Percentiles rank a stretch among this genome's conserved stretches.
These are phyloP conservation scores for Botrytis tulipae DNA, from an alignment of 2,329 filamentous ascomycete species.

Conservation along the genomic window DNA sequence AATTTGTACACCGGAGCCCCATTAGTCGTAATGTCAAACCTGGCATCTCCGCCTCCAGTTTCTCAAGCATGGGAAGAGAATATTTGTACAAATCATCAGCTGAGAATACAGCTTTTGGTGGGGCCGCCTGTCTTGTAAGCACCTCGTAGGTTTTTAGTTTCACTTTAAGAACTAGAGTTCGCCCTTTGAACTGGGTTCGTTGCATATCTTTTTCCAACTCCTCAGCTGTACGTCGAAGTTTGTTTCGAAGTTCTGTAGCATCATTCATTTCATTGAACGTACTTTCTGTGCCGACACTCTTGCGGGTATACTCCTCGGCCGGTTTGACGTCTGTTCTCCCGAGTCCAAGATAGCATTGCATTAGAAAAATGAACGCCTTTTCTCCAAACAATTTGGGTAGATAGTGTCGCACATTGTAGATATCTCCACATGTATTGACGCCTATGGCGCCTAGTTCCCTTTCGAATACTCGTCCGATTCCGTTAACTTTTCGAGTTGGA, in stretches of 20 bases:
- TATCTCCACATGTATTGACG: slow-evolving; percentile 83
- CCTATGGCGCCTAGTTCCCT: slow-evolving; percentile 85
- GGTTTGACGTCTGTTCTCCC: slow-evolving; percentile 83
- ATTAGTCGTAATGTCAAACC: slow-evolving; percentile 78
- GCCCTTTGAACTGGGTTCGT: slow-evolving; percentile 77
- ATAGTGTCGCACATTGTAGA: slow-evolving; percentile 72
- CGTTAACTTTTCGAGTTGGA: slow-evolving; percentile 88
- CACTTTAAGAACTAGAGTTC: slow-evolving; percentile 88
- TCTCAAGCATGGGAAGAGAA: slow-evolving; percentile 77
- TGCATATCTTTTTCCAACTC: slow-evolving; percentile 84
- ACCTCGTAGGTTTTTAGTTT: slow-evolving; percentile 96
- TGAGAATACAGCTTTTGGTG: slow-evolving; percentile 67
- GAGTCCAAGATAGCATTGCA: slow-evolving; percentile 80
- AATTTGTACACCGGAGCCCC: slow-evolving; percentile 82
- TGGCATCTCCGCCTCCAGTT: slow-evolving; percentile 80
- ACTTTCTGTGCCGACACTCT: slow-evolving; percentile 90
- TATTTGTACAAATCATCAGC: slow-evolving; percentile 83
- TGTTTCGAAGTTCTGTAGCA: slow-evolving; percentile 65
- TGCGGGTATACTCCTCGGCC: slow-evolving; percentile 84
- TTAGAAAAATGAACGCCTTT: slow-evolving; percentile 84
- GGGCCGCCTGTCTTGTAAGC: slow-evolving; percentile 74
- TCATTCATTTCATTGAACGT: slow-evolving; percentile 82
- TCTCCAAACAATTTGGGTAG: slow-evolving; percentile 81
- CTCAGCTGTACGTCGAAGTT: slow-evolving; percentile 76
- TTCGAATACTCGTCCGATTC: slow-evolving; percentile 91